These are phyloP conservation scores for Asterophora parasitica DNA, from an alignment of 768 basidiomycete genomes.

Conservation along the genomic window DNA sequence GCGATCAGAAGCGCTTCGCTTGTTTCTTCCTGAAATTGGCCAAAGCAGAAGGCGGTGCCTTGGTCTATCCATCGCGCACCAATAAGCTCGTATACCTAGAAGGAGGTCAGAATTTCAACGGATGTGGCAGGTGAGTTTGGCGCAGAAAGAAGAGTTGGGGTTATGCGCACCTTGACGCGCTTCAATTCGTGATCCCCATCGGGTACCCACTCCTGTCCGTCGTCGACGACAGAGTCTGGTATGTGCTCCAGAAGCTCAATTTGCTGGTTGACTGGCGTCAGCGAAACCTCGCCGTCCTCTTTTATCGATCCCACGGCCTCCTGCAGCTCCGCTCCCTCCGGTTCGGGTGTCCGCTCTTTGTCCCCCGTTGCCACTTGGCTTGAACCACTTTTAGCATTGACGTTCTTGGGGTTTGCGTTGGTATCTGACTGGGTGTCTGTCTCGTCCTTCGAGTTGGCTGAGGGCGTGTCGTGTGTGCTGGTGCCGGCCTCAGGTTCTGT, in stretches of 20 bases:
- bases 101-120: slow-evolving; percentile 10
- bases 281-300: slow-evolving; percentile 30
- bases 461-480: slow-evolving; percentile 6
- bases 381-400: neutral
- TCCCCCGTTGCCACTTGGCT: slow-evolving; percentile 7
- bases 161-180: slow-evolving; percentile 67
- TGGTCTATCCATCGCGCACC: slow-evolving; percentile 92
- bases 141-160: slow-evolving; percentile 2
- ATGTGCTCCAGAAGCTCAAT: slow-evolving; percentile 46
- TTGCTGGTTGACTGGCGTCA: slow-evolving; percentile 34
- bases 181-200: slow-evolving; percentile 73
- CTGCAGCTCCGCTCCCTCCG: slow-evolving; percentile 10
- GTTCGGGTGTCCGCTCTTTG: slow-evolving; percentile 20
- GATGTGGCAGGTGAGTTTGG: neutral
- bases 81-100: slow-evolving; percentile 90
- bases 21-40: slow-evolving; percentile 73
- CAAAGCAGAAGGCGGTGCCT: slow-evolving; percentile 95
- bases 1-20: slow-evolving; percentile 80
- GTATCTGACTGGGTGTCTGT: slow-evolving; percentile 4
- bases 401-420: neutral
- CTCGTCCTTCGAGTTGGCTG: slow-evolving; percentile 8
- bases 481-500: slow-evolving; percentile 11
- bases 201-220: slow-evolving; percentile 54
- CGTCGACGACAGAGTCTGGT: slow-evolving; percentile 41
- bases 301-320: slow-evolving; percentile 25